phyloP scores from a whole-genome alignment of 2,329 filamentous ascomycete species.

The Fusarium sulawesiense region DNA sequence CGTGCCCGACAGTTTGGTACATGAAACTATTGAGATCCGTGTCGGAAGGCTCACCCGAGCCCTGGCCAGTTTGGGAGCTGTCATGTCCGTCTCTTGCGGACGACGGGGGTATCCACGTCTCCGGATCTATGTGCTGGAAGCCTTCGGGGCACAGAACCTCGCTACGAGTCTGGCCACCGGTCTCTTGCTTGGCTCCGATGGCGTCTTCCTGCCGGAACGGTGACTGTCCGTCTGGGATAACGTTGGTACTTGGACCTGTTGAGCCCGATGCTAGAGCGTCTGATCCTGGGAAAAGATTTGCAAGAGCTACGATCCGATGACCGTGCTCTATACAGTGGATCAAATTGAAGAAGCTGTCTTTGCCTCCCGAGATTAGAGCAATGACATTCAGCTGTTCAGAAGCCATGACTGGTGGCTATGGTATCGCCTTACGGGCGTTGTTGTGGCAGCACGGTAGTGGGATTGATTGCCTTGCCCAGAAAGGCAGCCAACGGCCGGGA shows the following conservation, averaged over 20 bases:
- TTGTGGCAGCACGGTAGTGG: not conserved
- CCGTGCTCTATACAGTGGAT: conserved; percentile 90
- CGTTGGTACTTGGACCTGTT: conserved; percentile 8
- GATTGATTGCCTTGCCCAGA: not conserved
- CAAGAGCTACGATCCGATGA: conserved; percentile 86
- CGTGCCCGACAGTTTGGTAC: conserved; percentile 98
- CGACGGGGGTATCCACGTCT: conserved; percentile 31
- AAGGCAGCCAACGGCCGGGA: conserved; percentile 13
- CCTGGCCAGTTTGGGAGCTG: conserved; percentile 10
- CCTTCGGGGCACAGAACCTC: conserved; percentile 31
- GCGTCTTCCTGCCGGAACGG: conserved; percentile 27
- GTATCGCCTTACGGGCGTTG: conserved; percentile 4
- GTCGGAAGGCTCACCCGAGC: conserved; percentile 42
- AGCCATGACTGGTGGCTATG: conserved; percentile 50
- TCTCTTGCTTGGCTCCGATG: conserved; percentile 15
- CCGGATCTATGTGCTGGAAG: conserved; percentile 41
- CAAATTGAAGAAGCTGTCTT: conserved; percentile 95
- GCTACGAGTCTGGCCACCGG: conserved; percentile 5
- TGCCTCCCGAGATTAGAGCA: conserved; percentile 93
- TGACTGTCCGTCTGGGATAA: conserved; percentile 17
- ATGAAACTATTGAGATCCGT: conserved; percentile 93
- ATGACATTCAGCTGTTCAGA: conserved; percentile 77
- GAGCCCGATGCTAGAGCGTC: conserved; percentile 16
- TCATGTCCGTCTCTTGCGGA: conserved; percentile 12
- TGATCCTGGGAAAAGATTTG: conserved; percentile 77